These are phyloP conservation scores for Corchorus olitorius DNA, from an alignment of 345 rosid species.

Conservation along the genomic window DNA sequence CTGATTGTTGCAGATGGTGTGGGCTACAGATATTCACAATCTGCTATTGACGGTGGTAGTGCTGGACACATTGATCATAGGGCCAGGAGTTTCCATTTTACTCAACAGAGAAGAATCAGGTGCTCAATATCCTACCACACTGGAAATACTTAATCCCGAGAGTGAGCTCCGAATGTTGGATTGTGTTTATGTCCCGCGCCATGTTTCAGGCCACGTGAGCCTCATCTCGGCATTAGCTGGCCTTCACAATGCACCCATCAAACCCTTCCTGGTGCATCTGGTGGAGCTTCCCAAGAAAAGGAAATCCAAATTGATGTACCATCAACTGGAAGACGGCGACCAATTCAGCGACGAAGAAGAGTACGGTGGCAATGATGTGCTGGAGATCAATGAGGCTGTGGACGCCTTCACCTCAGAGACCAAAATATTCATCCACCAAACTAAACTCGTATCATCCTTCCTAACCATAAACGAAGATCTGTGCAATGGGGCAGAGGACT, in stretches of 20 bases:
- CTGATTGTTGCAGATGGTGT: slow-evolving; percentile 38
- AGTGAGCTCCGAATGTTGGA: slow-evolving; percentile 65
- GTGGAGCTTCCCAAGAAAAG: slow-evolving; percentile 72
- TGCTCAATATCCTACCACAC: slow-evolving; percentile 42
- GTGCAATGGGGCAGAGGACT: slow-evolving; percentile 65
- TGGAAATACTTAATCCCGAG: slow-evolving; percentile 51
- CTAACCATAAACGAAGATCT: slow-evolving; percentile 65
- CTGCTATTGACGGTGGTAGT: slow-evolving; percentile 56
- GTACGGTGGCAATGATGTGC: slow-evolving; percentile 73
- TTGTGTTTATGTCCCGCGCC: slow-evolving; percentile 78
- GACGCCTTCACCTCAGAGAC: slow-evolving; percentile 58
- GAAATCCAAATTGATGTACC: slow-evolving; percentile 52
- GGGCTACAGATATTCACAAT: slow-evolving; percentile 45
- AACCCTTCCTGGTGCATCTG: slow-evolving; percentile 68
- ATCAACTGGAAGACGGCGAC: slow-evolving; percentile 64
- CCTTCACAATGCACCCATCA: slow-evolving; percentile 37
- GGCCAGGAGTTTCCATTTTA: slow-evolving; percentile 44
- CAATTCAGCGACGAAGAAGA: slow-evolving; percentile 66
- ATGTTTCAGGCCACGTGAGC: slow-evolving; percentile 57
- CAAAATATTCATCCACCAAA: slow-evolving; percentile 49
- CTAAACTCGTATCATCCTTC: slow-evolving; percentile 60
- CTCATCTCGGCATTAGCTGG: slow-evolving; percentile 57
- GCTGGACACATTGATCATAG: slow-evolving; percentile 59
- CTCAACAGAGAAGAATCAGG: slow-evolving; percentile 42
- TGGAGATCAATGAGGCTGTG: slow-evolving; percentile 71